Evolutionary conservation across 1,284 basidiomycete genomes (phyloP), one percentile per base, ranked within the genome.

Genomic region (Ustilago crameri): DNA sequence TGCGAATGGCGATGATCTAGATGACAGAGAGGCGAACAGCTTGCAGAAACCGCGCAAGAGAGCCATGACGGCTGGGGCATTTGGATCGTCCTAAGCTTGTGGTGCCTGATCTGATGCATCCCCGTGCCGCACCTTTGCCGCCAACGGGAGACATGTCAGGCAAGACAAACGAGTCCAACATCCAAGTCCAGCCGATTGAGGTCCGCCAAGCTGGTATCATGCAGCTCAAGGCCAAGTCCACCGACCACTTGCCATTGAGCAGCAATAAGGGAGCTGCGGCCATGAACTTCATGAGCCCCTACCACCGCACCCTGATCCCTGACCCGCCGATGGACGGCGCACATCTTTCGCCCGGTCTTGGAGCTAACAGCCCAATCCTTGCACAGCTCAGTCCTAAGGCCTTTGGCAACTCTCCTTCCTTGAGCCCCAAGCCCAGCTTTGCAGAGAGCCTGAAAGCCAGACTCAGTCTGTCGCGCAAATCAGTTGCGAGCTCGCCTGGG

Each of bases 241-340:
- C 57, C 58, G 62, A 71, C 23, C 52, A 59, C 14, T 44, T 71
- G 3, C 68, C 68, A 35, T 57, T 71, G 18, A 45, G 44, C 8
- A 38, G 34, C 22, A 18, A 26, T n/a, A 55, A 54, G 26, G 54
- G 47, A 15, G 44, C 35, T 9, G 41, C 58, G 15, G 37, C 54
- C 8, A 61, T 69, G 70, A 56, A 64, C 51, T 74, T 74, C 58
- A 58, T 38, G 51, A 74, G 54, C 47, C 57, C 65, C 1, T 74
- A 68, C 47, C 70, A 74, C 46, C 60, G 61, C 43, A 48, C 70
- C 0, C 50, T 74, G 22, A 64, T 67, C 34, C 65, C 70, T 5
- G 70, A 74, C 30, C 65, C 58, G 15, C 65, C 69, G 1, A 47
- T 52, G 44, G 55, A 66, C 27, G 63, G 42, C 42, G 51, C 43